A percentile compares a stretch with the other conserved stretches of the same genome.
These are phyloP conservation scores for Tetracladium maxilliforme DNA, from an alignment of 2,329 filamentous ascomycete species.

Conservation along the genomic window DNA sequence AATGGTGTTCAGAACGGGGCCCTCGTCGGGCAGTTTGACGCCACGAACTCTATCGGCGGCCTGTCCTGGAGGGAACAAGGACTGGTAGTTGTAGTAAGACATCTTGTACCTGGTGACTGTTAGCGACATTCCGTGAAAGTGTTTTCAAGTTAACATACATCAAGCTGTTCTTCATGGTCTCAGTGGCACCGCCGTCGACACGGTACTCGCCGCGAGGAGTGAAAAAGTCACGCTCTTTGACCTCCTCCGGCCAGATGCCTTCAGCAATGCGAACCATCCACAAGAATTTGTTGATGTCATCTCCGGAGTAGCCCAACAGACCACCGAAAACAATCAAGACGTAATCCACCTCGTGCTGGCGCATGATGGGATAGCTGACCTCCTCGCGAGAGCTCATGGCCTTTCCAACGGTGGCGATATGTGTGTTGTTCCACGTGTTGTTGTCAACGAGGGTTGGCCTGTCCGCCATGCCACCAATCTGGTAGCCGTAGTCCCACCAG, in stretches of 20 bases:
- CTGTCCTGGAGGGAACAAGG: slow-evolving; percentile 82
- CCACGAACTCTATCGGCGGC: slow-evolving; percentile 81
- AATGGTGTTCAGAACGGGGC: slow-evolving; percentile 72
- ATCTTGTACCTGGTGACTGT: slow-evolving; percentile 77
- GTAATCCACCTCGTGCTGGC: slow-evolving; percentile 96
- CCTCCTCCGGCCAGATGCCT: slow-evolving; percentile 98
- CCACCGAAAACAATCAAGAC: slow-evolving; percentile 96
- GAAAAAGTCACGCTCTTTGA: slow-evolving; percentile 95
- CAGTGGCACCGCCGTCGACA: slow-evolving; percentile 83
- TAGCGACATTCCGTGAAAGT: background rate
- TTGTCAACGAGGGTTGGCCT: slow-evolving; percentile 95
- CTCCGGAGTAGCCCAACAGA: slow-evolving; percentile 89
- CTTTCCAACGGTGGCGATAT: slow-evolving; percentile 97
- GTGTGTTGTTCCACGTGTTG: slow-evolving; percentile 99
- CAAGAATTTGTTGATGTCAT: slow-evolving; percentile 99
- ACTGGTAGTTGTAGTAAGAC: slow-evolving; percentile 97
- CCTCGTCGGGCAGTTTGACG: slow-evolving; percentile 64
- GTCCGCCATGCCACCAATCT: slow-evolving; percentile 99
- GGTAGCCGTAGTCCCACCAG: slow-evolving; percentile 99
- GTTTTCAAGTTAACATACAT: slow-evolving; percentile 50
- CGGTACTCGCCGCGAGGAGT: slow-evolving; percentile 87
- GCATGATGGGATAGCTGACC: slow-evolving; percentile 96
- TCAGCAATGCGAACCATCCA: slow-evolving; percentile 99
- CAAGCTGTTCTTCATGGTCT: slow-evolving; percentile 97
- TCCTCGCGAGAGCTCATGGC: slow-evolving; percentile 97